A percentile compares a stretch with the other conserved stretches of the same genome.
phyloP scores from a whole-genome alignment of 1,139 yeast genomes.

The Scheffersomyces insectosa region DNA sequence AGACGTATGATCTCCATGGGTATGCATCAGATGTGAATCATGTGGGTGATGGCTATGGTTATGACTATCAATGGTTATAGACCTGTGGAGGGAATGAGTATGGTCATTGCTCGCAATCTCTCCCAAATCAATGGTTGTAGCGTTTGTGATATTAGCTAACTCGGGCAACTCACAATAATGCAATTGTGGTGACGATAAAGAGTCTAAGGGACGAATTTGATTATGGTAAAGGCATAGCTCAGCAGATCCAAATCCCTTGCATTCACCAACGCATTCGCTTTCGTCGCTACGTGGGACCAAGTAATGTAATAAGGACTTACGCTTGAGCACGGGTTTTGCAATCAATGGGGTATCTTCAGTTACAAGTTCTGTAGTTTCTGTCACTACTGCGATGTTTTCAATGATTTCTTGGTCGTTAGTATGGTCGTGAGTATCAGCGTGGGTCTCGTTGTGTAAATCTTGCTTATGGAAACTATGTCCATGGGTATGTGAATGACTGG shows the following conservation, averaged over 20 bases:
- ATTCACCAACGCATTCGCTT: conserved; percentile 41
- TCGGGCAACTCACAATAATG: conserved; percentile 45
- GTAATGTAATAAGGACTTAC: conserved; percentile 29
- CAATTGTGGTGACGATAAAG: conserved; percentile 14
- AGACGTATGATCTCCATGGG: conserved; percentile 12
- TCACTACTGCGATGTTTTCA: not conserved
- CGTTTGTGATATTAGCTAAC: conserved; percentile 1
- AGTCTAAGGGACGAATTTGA: not conserved
- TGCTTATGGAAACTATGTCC: conserved; percentile 1
- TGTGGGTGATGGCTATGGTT: conserved; percentile 8
- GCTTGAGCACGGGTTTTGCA: conserved; percentile 9
- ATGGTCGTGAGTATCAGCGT: not conserved
- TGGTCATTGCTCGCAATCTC: not conserved
- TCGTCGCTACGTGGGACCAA: conserved; percentile 20
- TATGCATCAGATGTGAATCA: conserved; percentile 5
- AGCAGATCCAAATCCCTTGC: conserved; percentile 56
- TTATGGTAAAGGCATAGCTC: conserved; percentile 27
- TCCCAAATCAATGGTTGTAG: too few relatives aligned
- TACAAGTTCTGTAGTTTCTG: too few relatives aligned
- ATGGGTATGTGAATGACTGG: conserved; percentile 5
- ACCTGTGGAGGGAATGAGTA: conserved; percentile 5
- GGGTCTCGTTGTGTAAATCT: not conserved
- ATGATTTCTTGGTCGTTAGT: not conserved
- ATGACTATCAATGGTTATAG: conserved; percentile 2
- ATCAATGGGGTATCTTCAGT: conserved; percentile 13